A percentile compares a stretch with the other conserved stretches of the same genome.
These are phyloP conservation scores for Adansonia rubrostipa DNA, from an alignment of 441 rosid species.

Conservation along the genomic window DNA sequence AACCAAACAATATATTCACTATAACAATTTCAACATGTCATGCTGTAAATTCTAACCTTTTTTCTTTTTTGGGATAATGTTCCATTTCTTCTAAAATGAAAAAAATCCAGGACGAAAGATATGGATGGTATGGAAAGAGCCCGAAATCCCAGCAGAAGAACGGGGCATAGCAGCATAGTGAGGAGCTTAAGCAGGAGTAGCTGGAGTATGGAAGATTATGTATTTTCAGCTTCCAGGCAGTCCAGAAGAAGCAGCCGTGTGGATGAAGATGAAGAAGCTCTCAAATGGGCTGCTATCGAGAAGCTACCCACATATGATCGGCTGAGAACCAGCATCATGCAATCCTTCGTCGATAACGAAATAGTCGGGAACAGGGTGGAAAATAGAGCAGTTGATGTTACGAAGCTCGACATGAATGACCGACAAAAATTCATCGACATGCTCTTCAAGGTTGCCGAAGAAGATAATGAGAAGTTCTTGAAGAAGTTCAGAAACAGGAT, in stretches of 20 bases:
- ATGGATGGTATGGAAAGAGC: constrained; percentile 29
- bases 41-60: neutral
- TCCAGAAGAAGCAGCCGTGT: constrained; percentile 48
- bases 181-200: constrained; percentile 61
- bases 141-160: constrained; percentile 18
- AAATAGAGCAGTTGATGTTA: constrained; percentile 64
- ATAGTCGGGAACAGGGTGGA: constrained; percentile 33
- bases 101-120: neutral
- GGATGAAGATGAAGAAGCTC: constrained; percentile 85
- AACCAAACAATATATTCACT: neutral
- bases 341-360: constrained; percentile 46
- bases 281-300: constrained; percentile 93
- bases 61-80: neutral
- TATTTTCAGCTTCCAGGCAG: constrained; percentile 42
- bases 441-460: constrained; percentile 69
- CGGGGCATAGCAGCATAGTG: constrained; percentile 46
- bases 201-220: constrained; percentile 60
- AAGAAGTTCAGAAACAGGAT: constrained; percentile 63
- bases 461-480: constrained; percentile 69
- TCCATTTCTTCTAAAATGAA: neutral
- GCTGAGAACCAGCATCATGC: constrained; percentile 65
- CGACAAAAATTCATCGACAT: constrained; percentile 62
- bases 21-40: neutral
- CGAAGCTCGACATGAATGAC: constrained; percentile 62
- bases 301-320: constrained; percentile 77